These are phyloP conservation scores for Pulicaria dysenterica DNA, from an alignment of 129 eudicot species.

Conservation along the genomic window DNA sequence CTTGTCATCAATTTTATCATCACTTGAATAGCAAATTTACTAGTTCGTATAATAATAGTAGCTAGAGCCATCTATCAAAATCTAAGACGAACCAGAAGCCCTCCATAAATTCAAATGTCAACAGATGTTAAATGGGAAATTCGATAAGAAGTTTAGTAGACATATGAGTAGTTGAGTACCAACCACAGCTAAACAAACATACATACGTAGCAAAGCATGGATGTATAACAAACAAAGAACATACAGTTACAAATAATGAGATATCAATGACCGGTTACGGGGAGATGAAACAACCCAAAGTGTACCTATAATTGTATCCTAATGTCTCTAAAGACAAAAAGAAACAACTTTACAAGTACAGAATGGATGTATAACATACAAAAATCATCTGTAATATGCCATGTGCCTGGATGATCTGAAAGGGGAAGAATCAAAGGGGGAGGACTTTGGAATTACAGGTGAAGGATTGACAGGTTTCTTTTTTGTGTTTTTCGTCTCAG, in stretches of 20 bases:
- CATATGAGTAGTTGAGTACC: neutral
- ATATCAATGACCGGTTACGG: conserved; percentile 19
- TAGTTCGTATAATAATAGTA: too few species aligned
- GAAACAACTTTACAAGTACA: conserved; percentile 38
- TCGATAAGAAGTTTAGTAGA: too few species aligned
- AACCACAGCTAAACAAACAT: neutral
- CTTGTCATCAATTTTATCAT: too few species aligned
- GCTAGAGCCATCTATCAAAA: too few species aligned
- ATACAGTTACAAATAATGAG: conserved; percentile 16
- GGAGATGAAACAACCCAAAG: conserved; percentile 7
- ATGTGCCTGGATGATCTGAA: conserved; percentile 92
- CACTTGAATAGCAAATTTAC: too few species aligned
- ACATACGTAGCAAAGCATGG: neutral
- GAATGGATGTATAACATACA: conserved; percentile 14
- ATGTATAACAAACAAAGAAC: conserved; percentile 10
- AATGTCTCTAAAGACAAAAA: conserved; percentile 35
- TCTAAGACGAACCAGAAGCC: too few species aligned
- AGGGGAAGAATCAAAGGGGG: conserved; percentile 77
- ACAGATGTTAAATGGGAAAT: too few species aligned
- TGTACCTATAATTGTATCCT: conserved; percentile 36
- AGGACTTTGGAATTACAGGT: conserved; percentile 44
- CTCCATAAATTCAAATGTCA: too few species aligned
- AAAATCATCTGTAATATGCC: conserved; percentile 72
- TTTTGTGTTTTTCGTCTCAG: conserved; percentile 79
- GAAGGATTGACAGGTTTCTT: conserved; percentile 60